Percentiles rank a stretch among this genome's conserved stretches.
phyloP scores from a whole-genome alignment of 2,329 filamentous ascomycete genomes.

The Penicillium concentricum region DNA sequence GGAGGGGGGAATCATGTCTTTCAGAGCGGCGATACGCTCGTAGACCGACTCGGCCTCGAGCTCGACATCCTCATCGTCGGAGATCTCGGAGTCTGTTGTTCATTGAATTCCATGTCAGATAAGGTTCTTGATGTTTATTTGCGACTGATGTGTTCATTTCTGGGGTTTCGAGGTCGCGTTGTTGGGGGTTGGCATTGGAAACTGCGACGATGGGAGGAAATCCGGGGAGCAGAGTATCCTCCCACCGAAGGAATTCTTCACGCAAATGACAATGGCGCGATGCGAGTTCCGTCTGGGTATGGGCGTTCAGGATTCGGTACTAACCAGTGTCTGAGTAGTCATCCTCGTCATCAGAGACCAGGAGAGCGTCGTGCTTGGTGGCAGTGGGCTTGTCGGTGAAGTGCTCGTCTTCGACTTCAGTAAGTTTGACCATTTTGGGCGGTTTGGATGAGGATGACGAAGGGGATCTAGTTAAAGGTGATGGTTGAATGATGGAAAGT shows the following conservation, averaged over 20 bases:
- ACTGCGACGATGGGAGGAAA: not conserved
- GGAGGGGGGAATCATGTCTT: constrained; percentile 73
- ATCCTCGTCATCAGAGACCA: constrained; percentile 59
- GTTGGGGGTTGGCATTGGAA: not conserved
- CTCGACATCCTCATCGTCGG: constrained; percentile 69
- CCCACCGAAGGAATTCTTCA: not conserved
- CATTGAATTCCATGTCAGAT: constrained; percentile 16
- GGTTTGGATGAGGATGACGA: constrained; percentile 12
- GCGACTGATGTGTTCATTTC: constrained; percentile 3
- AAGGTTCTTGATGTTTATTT: constrained; percentile 10
- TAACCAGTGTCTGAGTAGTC: constrained; percentile 91
- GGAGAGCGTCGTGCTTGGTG: constrained; percentile 55
- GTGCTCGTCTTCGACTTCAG: constrained; percentile 95
- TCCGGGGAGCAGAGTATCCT: not conserved
- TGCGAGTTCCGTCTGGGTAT: constrained; percentile 1
- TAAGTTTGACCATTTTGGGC: constrained; percentile 82
- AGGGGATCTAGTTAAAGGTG: constrained; percentile 8
- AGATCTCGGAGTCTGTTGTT: constrained; percentile 73
- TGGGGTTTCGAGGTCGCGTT: constrained; percentile 4
- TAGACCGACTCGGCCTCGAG: constrained; percentile 59
- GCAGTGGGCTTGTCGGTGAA: constrained; percentile 71
- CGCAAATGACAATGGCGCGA: constrained; percentile 2
- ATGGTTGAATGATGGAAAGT: constrained; percentile 25
- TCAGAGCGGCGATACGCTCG: constrained; percentile 70
- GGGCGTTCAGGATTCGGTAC: constrained; percentile 26